Base-by-base conservation (phyloP, 441 rosid species). In the Omphalea diandra region DNA sequence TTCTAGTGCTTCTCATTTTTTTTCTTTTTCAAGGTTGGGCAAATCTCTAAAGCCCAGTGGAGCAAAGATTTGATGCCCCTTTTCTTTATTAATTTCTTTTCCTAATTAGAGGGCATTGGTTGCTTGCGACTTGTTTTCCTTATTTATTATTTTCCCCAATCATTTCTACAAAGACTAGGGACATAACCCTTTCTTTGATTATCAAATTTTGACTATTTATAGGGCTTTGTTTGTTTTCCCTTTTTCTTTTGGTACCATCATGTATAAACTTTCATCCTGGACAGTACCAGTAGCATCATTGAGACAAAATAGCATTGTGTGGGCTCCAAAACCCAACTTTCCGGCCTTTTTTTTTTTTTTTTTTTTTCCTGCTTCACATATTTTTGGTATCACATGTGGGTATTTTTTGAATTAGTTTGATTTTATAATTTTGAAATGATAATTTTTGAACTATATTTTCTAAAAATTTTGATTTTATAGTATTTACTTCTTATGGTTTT, bases 11-110 rank as follows among this genome's bases (percentile, higher is more conserved):
- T 3, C 9, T 46, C 3, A 24, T 36, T 56, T 29, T 35, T 22
- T 49, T 53, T 26, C 1, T 22, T 15, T 24, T 15, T 26, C 2
- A 29, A 58, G 46, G 46, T 31, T 15, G 47, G 26, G 40, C 27
- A 61, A 47, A 26, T 52, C 67, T 70, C 73, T 70, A 50, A 47
- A 70, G 47, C 73, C 59, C 38, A 29, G 38, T 61, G 66, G 60
- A 38, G 65, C 50, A 50, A 52, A 70, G 73, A 70, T 61, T 33
- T 40, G 60, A 49, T 36, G 4, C 67, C 26, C 18, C 56, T 35
- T 9, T 20, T 2, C 10, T 2, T 22, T 29, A n/a, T n/a, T n/a
- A n/a, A n/a, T 31, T 0, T 17, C 24, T 52, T 15, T 9, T 38
- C 49, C 2, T 18, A 24, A 2, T 17, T 36, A 10, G 44, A n/a